Evolutionary conservation across 768 basidiomycete genomes (phyloP).

Genomic region (Mycena polygramma): DNA sequence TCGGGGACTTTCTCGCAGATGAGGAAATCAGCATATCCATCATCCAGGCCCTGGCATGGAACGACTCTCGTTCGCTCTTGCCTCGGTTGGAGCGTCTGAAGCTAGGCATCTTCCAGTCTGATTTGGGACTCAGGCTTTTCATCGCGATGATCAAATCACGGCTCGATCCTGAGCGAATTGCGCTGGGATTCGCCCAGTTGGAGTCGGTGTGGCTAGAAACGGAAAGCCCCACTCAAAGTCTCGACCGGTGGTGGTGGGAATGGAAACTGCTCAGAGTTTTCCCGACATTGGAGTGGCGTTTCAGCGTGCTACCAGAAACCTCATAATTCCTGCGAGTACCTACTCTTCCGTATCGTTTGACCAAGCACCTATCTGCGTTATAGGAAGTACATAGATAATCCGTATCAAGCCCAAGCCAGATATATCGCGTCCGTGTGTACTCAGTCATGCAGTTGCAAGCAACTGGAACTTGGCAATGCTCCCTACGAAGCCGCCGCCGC

Average conservation of each 20-base stretch:
- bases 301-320: too few relatives aligned
- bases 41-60: background rate
- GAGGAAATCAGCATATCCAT: background rate
- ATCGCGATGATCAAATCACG: background rate
- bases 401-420: background rate
- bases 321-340: too few relatives aligned
- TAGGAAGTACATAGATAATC: background rate
- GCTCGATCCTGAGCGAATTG: background rate
- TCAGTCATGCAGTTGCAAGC: constrained; percentile 23
- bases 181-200: background rate
- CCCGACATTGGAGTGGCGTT: too few relatives aligned
- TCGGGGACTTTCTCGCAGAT: too few relatives aligned
- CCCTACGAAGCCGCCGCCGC: constrained; percentile 34
- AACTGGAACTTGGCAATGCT: constrained; percentile 27
- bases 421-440: background rate
- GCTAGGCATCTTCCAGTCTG: background rate
- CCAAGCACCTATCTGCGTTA: too few relatives aligned
- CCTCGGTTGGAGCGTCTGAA: constrained; percentile 5
- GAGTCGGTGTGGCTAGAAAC: too few relatives aligned
- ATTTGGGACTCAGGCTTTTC: background rate
- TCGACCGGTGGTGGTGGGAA: background rate
- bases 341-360: too few relatives aligned
- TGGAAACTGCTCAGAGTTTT: background rate
- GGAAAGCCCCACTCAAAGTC: too few relatives aligned
- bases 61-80: background rate